phyloP scores from a whole-genome alignment of 495 filamentous ascomycete species.

The Entonaema liquescens region DNA sequence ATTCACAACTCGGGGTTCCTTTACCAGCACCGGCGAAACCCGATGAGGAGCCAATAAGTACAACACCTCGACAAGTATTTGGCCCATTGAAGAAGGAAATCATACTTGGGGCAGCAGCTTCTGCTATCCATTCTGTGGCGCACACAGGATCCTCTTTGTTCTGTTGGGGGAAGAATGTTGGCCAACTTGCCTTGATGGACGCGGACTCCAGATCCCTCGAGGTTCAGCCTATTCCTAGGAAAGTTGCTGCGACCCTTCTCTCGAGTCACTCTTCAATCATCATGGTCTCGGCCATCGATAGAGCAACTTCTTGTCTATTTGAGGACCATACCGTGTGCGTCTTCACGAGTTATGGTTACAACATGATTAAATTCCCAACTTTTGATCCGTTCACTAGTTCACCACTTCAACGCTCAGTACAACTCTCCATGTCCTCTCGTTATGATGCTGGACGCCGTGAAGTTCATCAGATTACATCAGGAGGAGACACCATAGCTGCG shows the following conservation, averaged over 20 bases:
- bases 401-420: conserved; percentile 66
- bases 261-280: conserved; percentile 69
- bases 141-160: conserved; percentile 83
- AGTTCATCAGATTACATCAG: conserved; percentile 78
- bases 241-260: conserved; percentile 87
- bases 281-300: conserved; percentile 88
- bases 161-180: conserved; percentile 95
- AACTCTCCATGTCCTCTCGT: conserved; percentile 68
- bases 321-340: conserved; percentile 90
- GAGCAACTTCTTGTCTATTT: conserved; percentile 84
- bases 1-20: conserved; percentile 85
- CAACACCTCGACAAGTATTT: conserved; percentile 86
- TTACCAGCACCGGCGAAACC: conserved; percentile 63
- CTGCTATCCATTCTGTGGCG: conserved; percentile 88
- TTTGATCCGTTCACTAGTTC: conserved; percentile 70
- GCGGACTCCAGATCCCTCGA: conserved; percentile 92
- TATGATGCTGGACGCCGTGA: conserved; percentile 70
- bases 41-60: conserved; percentile 83
- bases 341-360: conserved; percentile 92
- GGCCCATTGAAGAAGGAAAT: conserved; percentile 87
- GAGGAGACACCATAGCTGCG: conserved; percentile 89
- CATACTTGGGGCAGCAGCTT: conserved; percentile 87
- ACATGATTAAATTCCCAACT: conserved; percentile 81
- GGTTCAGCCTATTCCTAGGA: conserved; percentile 79
- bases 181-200: conserved; percentile 92